A percentile compares a stretch with the other conserved stretches of the same genome.
Conservation (phyloP, 116 monocot species). For the Posidonia oceanica region DNA sequence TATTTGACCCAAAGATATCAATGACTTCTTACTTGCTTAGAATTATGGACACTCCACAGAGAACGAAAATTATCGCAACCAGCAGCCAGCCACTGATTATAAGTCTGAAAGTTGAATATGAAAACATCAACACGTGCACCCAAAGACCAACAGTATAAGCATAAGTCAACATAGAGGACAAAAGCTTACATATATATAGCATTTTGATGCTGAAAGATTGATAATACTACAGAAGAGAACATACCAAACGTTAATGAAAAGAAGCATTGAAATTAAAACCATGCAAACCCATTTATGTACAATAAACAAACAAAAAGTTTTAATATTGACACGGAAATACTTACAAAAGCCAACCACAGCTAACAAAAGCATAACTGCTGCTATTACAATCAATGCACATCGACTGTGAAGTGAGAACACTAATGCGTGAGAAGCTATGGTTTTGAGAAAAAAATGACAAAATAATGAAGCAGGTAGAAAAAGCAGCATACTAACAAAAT, state of each 20-base stretch:
- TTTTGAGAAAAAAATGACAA: neutral
- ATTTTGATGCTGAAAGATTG: slow-evolving; percentile 40
- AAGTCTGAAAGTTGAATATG: slow-evolving; percentile 44
- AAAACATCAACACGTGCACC: neutral
- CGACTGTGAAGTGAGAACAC: slow-evolving; percentile 24
- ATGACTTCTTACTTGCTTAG: slow-evolving; percentile 49
- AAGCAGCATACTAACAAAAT: neutral
- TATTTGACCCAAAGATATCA: neutral
- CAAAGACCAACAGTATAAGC: neutral
- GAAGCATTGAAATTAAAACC: no score
- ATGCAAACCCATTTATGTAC: no score
- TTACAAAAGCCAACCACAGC: slow-evolving; percentile 65
- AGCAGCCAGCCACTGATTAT: slow-evolving; percentile 65
- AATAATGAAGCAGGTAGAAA: neutral
- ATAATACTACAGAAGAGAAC: slow-evolving; percentile 41
- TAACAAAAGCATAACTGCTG: slow-evolving; percentile 63
- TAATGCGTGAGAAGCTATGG: neutral
- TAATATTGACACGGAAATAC: slow-evolving; percentile 14
- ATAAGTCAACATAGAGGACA: neutral
- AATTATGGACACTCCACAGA: slow-evolving; percentile 68
- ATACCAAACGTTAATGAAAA: neutral
- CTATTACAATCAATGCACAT: slow-evolving; percentile 42
- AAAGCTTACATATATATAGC: slow-evolving; percentile 68
- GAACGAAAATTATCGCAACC: slow-evolving; percentile 64
- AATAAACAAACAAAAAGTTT: neutral